Percentiles rank a stretch among this genome's conserved stretches.
These are phyloP conservation scores for Stagonosporopsis chrysanthemi DNA, from an alignment of 2,329 filamentous ascomycete genomes.

Conservation along the genomic window DNA sequence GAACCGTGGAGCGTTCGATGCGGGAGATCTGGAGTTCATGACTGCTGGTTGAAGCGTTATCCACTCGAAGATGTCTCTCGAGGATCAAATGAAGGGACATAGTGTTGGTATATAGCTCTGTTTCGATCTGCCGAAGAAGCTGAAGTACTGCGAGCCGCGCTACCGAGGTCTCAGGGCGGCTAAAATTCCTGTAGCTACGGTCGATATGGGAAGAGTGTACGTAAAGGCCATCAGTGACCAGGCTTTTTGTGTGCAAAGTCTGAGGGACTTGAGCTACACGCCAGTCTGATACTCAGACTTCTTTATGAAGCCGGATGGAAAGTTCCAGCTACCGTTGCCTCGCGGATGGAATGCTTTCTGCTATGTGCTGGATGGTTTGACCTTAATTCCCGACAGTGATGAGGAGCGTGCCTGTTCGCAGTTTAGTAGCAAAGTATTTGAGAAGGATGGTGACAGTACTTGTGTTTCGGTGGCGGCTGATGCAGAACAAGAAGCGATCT, in stretches of 20 bases:
- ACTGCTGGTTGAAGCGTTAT: slow-evolving; percentile 91
- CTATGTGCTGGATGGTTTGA: slow-evolving; percentile 77
- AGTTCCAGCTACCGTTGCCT: slow-evolving; percentile 75
- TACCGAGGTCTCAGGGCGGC: slow-evolving; percentile 80
- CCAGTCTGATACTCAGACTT: slow-evolving; percentile 92
- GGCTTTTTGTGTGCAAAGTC: slow-evolving; percentile 80
- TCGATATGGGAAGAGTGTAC: slow-evolving; percentile 73
- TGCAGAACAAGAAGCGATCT: slow-evolving; percentile 62
- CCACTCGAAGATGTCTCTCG: slow-evolving; percentile 90
- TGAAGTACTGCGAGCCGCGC: slow-evolving; percentile 87
- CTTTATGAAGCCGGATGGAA: slow-evolving; percentile 77
- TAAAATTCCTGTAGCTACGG: slow-evolving; percentile 76
- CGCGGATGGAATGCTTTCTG: slow-evolving; percentile 85
- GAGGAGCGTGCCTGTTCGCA: slow-evolving; percentile 51
- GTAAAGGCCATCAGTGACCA: slow-evolving; percentile 91
- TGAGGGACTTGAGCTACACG: slow-evolving; percentile 89
- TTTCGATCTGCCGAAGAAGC: slow-evolving; percentile 82
- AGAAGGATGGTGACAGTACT: slow-evolving; percentile 76
- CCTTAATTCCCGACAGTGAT: slow-evolving; percentile 56
- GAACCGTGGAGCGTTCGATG: slow-evolving; percentile 78
- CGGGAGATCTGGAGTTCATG: slow-evolving; percentile 97
- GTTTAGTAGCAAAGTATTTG: slow-evolving; percentile 88
- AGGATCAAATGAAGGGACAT: slow-evolving; percentile 73
- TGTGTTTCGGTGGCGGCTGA: slow-evolving; percentile 70
- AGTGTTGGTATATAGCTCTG: slow-evolving; percentile 91